Conservation (phyloP, 2,329 filamentous ascomycete genomes). For the Aspergillus pseudotamarii region DNA sequence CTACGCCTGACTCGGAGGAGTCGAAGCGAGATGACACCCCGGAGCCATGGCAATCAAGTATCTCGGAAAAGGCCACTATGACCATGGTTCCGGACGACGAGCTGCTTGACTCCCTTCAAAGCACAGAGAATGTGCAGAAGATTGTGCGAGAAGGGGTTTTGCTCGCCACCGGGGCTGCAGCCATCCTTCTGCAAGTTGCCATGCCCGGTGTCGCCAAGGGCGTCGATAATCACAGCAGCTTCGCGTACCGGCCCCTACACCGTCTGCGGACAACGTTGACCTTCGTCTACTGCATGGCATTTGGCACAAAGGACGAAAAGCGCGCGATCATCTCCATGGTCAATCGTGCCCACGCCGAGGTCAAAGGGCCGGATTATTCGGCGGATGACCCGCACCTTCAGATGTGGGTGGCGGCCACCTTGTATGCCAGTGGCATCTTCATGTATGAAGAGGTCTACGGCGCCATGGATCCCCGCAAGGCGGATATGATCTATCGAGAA, state of each 20-base stretch:
- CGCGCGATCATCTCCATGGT: too few relatives aligned
- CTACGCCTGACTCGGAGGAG: too few relatives aligned
- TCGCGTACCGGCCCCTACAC: constrained; percentile 39
- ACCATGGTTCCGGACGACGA: too few relatives aligned
- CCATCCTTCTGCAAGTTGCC: constrained; percentile 47
- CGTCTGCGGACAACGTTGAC: constrained; percentile 44
- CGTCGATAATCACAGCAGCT: constrained; percentile 43
- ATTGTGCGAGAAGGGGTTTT: constrained; percentile 40
- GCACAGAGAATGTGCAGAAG: constrained; percentile 16
- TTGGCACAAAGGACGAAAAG: constrained; percentile 36
- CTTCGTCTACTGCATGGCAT: constrained; percentile 45
- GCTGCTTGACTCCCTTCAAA: too few relatives aligned
- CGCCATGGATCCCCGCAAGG: constrained; percentile 24
- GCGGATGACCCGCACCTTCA: constrained; percentile 44
- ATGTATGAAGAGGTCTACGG: constrained; percentile 43
- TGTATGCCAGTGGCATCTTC: constrained; percentile 41
- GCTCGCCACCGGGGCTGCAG: constrained; percentile 39
- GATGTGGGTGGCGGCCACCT: constrained; percentile 45
- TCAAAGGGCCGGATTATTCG: constrained; percentile 37
- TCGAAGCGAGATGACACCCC: too few relatives aligned
- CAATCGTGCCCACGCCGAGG: constrained; percentile 24
- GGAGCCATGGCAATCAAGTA: too few relatives aligned
- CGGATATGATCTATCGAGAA: too few relatives aligned
- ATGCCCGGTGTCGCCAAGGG: constrained; percentile 43
- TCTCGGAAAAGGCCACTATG: too few relatives aligned